Percentiles rank a stretch among this genome's conserved stretches.
Conservation (phyloP, 139 green algal genomes). For the Tetradesmus lagerheimii region DNA sequence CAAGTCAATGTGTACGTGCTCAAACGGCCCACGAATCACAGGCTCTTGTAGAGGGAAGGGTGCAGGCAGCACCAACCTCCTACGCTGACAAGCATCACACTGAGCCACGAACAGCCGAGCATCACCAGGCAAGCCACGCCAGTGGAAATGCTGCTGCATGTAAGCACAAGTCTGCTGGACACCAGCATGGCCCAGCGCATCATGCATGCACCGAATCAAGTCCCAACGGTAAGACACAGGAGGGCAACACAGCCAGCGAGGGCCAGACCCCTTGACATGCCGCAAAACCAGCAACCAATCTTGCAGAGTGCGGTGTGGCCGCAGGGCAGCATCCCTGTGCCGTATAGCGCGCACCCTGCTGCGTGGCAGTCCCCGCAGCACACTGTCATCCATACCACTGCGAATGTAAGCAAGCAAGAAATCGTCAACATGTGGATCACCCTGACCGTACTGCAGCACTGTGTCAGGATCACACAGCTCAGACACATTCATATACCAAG, state of each 20-base stretch:
- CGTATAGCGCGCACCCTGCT: too few relatives aligned
- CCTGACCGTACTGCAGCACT: not conserved
- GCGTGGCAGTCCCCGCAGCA: too few relatives aligned
- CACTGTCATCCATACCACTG: too few relatives aligned
- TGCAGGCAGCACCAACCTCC: too few relatives aligned
- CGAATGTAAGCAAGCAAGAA: too few relatives aligned
- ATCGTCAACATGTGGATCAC: too few relatives aligned
- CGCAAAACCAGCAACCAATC: slow-evolving; percentile 26
- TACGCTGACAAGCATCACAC: too few relatives aligned
- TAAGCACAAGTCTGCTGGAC: slow-evolving; percentile 21
- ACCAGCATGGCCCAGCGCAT: slow-evolving; percentile 43
- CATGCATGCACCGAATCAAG: slow-evolving; percentile 29
- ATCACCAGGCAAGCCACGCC: too few relatives aligned
- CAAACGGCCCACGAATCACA: slow-evolving; percentile 34
- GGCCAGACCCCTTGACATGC: not conserved
- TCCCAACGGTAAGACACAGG: slow-evolving; percentile 16
- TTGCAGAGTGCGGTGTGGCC: not conserved
- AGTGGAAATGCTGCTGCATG: slow-evolving; percentile 39
- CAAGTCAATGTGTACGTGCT: slow-evolving; percentile 16
- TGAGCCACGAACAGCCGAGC: too few relatives aligned
- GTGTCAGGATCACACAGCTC: slow-evolving; percentile 32
- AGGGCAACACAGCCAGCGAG: not conserved
- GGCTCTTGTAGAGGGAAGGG: too few relatives aligned
- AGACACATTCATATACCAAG: slow-evolving; percentile 21
- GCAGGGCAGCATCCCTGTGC: not conserved